Evolutionary conservation across 192 early-diverging fungal species (phyloP), one percentile per base, ranked within the genome.

Genomic region (Lunasporangiospora selenospora): DNA sequence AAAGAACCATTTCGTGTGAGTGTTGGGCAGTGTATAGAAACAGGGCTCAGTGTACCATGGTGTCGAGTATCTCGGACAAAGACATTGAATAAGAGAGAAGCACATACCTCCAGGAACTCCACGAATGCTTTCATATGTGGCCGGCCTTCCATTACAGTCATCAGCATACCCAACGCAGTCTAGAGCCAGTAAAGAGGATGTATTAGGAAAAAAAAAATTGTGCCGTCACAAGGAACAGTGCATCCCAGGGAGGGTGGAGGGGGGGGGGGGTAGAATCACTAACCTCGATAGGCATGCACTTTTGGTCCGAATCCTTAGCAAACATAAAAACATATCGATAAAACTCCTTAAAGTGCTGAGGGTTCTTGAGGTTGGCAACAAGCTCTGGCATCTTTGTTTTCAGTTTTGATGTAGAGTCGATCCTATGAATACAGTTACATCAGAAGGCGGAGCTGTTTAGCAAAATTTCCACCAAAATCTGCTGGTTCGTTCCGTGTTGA

Each of bases 271-370:
- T 38, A 41, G 33, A 6, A 53, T 30, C 41, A 62, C 43, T 58
- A 78, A 83, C 84, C 37, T 89, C 88, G 13, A 89, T 44, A 45
- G 64, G 62, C 75, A 89, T 76, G 62, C 77, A 78, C 57, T 85
- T 88, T 65, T 87, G 85, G 41, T 81, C 85, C 9, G 69, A 77
- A 52, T 82, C 79, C 45, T 89, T 89, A 27, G 83, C 84, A 75
- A 84, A 89, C 46, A 66, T 75, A 39, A 89, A 89, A 8, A 83
- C 77, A 45, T 81, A 88, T 11, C 77, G 73, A 52, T 89, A 89
- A 62, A 89, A 71, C 58, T 89, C 85, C 45, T 79, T 82, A 47
- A 85, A 84, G 13, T 78, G 52, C 11, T 66, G 45, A 1, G 80
- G 76, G 33, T 77, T 65, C 19, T 62, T 58, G 18, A 79, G 52